phyloP scores from a whole-genome alignment of 1,284 basidiomycete genomes.

The Cryptococcus jaspeensis region DNA sequence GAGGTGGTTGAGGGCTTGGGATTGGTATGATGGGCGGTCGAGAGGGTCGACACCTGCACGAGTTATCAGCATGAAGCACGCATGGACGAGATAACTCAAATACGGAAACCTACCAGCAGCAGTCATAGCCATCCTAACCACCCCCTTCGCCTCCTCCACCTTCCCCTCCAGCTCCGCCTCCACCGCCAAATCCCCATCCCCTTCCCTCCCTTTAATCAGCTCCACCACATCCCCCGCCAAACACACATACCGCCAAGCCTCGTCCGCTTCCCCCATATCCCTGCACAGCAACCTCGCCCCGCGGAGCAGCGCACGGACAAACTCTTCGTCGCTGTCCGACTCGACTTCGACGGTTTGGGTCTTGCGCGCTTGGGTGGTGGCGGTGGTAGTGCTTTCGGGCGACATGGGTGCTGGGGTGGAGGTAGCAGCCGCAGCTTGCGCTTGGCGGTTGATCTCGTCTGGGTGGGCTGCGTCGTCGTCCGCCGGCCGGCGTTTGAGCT shows the following conservation, averaged over 20 bases:
- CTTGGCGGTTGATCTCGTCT: slow-evolving; percentile 14
- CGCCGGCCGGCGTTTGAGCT: slow-evolving; percentile 42
- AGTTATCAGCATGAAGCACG: neutral
- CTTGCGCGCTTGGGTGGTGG: slow-evolving; percentile 11
- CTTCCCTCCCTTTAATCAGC: neutral
- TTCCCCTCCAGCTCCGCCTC: slow-evolving; percentile 21
- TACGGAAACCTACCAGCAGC: slow-evolving; percentile 23
- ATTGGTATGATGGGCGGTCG: slow-evolving; percentile 62
- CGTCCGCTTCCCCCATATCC: slow-evolving; percentile 43
- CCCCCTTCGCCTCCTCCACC: slow-evolving; percentile 49
- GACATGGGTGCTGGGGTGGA: slow-evolving; percentile 17
- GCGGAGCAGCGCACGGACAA: slow-evolving; percentile 69
- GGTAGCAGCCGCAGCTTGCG: slow-evolving; percentile 16
- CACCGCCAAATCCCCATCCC: neutral
- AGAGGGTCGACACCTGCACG: slow-evolving; percentile 63
- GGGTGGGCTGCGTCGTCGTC: slow-evolving; percentile 35
- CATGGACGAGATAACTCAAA: neutral
- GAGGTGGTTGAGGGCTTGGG: slow-evolving; percentile 62
- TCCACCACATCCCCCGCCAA: slow-evolving; percentile 45
- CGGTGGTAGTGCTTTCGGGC: slow-evolving; percentile 16
- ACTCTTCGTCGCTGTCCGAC: slow-evolving; percentile 64
- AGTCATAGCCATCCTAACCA: slow-evolving; percentile 49
- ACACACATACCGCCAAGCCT: slow-evolving; percentile 48
- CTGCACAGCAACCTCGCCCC: slow-evolving; percentile 71
- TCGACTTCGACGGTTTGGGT: slow-evolving; percentile 39